Percentiles rank a stretch among this genome's conserved stretches.
These are phyloP conservation scores for Coniochaeta hoffmannii DNA, from an alignment of 2,329 filamentous ascomycete species.

Conservation along the genomic window DNA sequence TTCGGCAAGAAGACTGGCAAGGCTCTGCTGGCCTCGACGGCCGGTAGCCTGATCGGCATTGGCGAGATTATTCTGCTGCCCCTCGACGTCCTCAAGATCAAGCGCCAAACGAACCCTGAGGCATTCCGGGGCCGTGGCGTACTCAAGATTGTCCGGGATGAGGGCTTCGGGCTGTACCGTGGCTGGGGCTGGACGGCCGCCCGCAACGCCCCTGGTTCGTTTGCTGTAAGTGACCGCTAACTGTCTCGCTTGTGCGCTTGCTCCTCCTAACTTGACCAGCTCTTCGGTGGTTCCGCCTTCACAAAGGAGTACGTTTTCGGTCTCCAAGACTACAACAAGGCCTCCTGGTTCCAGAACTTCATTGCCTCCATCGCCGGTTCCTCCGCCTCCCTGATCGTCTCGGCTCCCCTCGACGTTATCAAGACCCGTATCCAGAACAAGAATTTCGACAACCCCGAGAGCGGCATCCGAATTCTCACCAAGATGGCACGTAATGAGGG, in stretches of 20 bases:
- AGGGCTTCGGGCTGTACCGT: constrained; percentile 91
- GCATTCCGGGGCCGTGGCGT: constrained; percentile 92
- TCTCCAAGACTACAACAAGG: constrained; percentile 90
- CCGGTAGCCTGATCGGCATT: constrained; percentile 92
- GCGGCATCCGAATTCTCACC: constrained; percentile 80
- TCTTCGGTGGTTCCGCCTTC: constrained; percentile 95
- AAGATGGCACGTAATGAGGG: constrained; percentile 95
- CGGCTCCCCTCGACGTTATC: constrained; percentile 94
- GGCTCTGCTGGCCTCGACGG: constrained; percentile 94
- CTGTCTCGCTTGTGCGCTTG: no score
- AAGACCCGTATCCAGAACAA: constrained; percentile 98
- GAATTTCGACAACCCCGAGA: constrained; percentile 97
- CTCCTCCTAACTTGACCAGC: constrained; percentile 38
- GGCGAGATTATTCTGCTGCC: constrained; percentile 94
- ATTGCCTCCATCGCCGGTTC: constrained; percentile 92
- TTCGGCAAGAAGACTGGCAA: constrained; percentile 98
- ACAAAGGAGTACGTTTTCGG: constrained; percentile 94
- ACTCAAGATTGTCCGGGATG: constrained; percentile 81
- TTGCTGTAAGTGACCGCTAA: constrained; percentile 60
- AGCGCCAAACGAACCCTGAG: constrained; percentile 98
- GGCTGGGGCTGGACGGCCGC: constrained; percentile 98
- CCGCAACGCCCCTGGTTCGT: constrained; percentile 92
- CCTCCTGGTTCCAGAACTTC: constrained; percentile 93
- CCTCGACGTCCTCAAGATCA: constrained; percentile 97
- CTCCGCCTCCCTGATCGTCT: constrained; percentile 89